A percentile compares a stretch with the other conserved stretches of the same genome.
phyloP scores from a whole-genome alignment of 2,329 filamentous ascomycete genomes.

The Hirsutella rhossiliensis region DNA sequence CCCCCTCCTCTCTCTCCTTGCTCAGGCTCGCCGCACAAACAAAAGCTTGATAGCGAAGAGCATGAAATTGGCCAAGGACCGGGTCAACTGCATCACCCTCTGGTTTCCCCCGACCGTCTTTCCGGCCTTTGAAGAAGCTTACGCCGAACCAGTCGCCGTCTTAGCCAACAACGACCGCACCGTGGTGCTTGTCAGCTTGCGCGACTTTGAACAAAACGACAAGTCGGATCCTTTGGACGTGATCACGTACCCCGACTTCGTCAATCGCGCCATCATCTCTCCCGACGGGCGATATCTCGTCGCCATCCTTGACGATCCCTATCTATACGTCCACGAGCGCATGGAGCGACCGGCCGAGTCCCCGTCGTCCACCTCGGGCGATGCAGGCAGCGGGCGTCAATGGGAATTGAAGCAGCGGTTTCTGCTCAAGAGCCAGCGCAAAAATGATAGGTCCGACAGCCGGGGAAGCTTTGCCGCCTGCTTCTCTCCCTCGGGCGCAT shows the following conservation, averaged over 20 bases:
- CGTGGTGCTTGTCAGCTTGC: constrained; percentile 70
- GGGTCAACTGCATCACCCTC: constrained; percentile 55
- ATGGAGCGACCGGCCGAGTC: constrained; percentile 19
- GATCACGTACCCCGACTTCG: constrained; percentile 66
- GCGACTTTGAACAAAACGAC: constrained; percentile 36
- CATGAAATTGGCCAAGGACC: constrained; percentile 42
- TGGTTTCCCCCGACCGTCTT: constrained; percentile 39
- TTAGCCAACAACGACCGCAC: constrained; percentile 88
- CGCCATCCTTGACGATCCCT: constrained; percentile 79
- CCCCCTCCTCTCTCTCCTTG: constrained; percentile 21
- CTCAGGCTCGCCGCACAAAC: constrained; percentile 24
- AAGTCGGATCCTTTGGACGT: constrained; percentile 50
- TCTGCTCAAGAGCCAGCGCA: constrained; percentile 44
- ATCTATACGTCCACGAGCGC: constrained; percentile 69
- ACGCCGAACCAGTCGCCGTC: constrained; percentile 48
- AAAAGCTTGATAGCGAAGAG: constrained; percentile 37
- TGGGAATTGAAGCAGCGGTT: constrained; percentile 42
- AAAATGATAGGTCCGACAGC: constrained; percentile 40
- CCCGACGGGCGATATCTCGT: constrained; percentile 72
- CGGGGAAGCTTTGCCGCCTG: constrained; percentile 67
- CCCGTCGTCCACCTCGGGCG: constrained; percentile 9
- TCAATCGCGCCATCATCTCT: constrained; percentile 91
- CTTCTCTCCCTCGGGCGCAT: constrained; percentile 59
- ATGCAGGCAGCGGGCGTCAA: constrained; percentile 22
- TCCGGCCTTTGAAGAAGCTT: constrained; percentile 22